phyloP scores from a whole-genome alignment of 2,329 filamentous ascomycete genomes.

The Penicillium carneum region DNA sequence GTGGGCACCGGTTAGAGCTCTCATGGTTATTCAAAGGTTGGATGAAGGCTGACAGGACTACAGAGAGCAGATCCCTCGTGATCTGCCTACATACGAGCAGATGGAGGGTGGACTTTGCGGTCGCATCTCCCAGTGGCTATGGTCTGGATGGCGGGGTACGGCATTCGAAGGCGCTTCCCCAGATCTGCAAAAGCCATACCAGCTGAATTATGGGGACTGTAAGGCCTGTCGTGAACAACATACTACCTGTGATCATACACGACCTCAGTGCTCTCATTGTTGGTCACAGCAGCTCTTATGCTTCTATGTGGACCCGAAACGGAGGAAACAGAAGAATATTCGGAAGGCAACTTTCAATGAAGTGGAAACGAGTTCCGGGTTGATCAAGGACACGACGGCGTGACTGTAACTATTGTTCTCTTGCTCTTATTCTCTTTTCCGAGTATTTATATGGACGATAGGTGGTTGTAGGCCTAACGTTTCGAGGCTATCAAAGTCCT shows the following conservation, averaged over 20 bases:
- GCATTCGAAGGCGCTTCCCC: conserved; percentile 17
- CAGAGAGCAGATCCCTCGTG: background rate
- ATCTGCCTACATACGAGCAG: background rate
- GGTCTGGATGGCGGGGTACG: conserved; percentile 31
- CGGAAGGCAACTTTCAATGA: conserved; percentile 20
- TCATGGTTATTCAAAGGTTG: background rate
- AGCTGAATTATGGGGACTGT: conserved; percentile 26
- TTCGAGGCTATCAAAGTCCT: background rate
- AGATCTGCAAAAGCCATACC: conserved; percentile 21
- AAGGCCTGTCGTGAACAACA: conserved; percentile 42
- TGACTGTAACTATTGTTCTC: background rate
- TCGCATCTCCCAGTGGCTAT: conserved; percentile 35
- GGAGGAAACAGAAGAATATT: conserved; percentile 25
- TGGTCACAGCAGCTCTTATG: conserved; percentile 44
- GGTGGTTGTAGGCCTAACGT: background rate
- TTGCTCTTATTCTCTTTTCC: too few relatives aligned
- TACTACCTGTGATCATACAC: conserved; percentile 39
- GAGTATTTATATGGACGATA: too few relatives aligned
- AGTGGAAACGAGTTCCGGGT: conserved; percentile 8
- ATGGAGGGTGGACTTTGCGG: conserved; percentile 20
- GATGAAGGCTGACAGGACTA: background rate
- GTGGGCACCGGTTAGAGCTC: background rate
- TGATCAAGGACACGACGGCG: background rate
- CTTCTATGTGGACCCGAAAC: conserved; percentile 44
- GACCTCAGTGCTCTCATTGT: conserved; percentile 44